A percentile compares a stretch with the other conserved stretches of the same genome.
phyloP scores from a whole-genome alignment of 2,329 filamentous ascomycete species.

The Fusarium compactum region DNA sequence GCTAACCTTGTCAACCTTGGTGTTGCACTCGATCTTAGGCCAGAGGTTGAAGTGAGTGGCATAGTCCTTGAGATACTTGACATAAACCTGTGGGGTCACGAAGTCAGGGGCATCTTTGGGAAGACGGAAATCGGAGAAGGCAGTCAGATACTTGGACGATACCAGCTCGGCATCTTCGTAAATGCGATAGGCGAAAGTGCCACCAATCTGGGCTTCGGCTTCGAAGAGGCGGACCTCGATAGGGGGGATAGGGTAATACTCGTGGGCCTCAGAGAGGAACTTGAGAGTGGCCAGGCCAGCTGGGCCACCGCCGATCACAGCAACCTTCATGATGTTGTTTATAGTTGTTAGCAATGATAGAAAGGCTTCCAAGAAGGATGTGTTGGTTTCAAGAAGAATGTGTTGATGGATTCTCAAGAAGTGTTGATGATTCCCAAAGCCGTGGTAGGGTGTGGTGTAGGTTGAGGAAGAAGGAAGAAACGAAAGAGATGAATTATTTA shows the following conservation, averaged over 20 bases:
- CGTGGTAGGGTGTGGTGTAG: background rate
- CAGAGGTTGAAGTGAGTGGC: conserved; percentile 54
- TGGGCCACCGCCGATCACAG: conserved; percentile 59
- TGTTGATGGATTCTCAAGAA: background rate
- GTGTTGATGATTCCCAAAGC: background rate
- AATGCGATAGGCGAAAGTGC: conserved; percentile 60
- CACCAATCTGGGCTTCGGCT: conserved; percentile 57
- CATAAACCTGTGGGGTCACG: conserved; percentile 55
- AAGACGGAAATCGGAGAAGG: conserved; percentile 63
- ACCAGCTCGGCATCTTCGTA: conserved; percentile 65
- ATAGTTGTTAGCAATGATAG: background rate
- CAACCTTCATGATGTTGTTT: conserved; percentile 51
- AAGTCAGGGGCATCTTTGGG: conserved; percentile 59
- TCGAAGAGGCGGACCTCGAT: conserved; percentile 61
- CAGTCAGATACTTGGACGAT: conserved; percentile 62
- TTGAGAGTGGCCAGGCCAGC: conserved; percentile 58
- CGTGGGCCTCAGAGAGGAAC: conserved; percentile 54
- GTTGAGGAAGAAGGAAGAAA: background rate
- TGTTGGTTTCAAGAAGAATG: background rate
- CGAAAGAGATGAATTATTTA: fast-evolving
- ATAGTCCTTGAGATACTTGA: conserved; percentile 59
- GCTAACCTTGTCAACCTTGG: conserved; percentile 48
- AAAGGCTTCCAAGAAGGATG: background rate
- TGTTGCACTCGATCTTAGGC: conserved; percentile 52
- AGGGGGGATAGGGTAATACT: conserved; percentile 53